phyloP scores from a whole-genome alignment of 2,329 filamentous ascomycete genomes.

The Dothiorella sarmentorum region DNA sequence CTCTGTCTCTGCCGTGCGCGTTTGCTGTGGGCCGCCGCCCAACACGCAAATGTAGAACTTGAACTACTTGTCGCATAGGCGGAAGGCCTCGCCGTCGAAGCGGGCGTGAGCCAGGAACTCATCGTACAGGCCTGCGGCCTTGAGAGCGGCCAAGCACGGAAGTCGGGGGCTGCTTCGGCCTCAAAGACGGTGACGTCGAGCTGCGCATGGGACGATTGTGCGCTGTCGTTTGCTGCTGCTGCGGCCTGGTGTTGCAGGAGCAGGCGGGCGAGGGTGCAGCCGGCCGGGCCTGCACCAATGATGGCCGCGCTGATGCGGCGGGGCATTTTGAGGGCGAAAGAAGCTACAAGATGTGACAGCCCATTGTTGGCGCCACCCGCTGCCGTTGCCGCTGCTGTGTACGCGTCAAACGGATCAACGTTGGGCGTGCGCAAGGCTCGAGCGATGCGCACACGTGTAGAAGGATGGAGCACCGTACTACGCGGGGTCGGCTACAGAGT shows the following conservation, averaged over 20 bases:
- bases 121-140: conserved; percentile 49
- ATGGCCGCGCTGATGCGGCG: conserved; percentile 29
- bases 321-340: too few species aligned
- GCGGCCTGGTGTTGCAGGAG: conserved; percentile 22
- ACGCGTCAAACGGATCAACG: too few species aligned
- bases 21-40: too few species aligned
- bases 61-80: conserved; percentile 30
- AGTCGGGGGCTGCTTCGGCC: conserved; percentile 26
- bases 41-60: conserved; percentile 24
- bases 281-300: conserved; percentile 33
- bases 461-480: too few species aligned
- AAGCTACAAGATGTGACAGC: too few species aligned
- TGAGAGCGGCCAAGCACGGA: conserved; percentile 48
- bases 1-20: conserved; percentile 1
- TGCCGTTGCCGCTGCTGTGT: background rate
- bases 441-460: too few species aligned
- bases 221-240: background rate
- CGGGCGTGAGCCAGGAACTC: conserved; percentile 50
- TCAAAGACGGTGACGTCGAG: conserved; percentile 33
- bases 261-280: conserved; percentile 28
- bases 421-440: too few species aligned
- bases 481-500: too few species aligned
- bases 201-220: background rate
- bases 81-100: conserved; percentile 51
- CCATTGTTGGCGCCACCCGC: too few species aligned